Evolutionary conservation across 2,329 filamentous ascomycete genomes (phyloP).

Genomic region (Sporothrix humicola): DNA sequence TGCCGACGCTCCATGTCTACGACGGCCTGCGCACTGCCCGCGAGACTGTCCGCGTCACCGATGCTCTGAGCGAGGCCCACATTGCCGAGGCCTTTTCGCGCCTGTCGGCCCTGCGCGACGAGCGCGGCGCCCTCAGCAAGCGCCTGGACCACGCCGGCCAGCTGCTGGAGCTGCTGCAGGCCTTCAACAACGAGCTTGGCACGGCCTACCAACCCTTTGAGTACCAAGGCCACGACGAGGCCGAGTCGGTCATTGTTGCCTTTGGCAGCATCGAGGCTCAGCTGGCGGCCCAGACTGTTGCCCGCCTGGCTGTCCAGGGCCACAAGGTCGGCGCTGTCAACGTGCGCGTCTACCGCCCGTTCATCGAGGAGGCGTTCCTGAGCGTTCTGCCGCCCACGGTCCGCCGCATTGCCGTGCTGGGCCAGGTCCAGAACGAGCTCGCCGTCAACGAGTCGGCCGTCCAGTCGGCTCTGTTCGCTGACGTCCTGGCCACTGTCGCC

Average conservation of each 20-base stretch:
- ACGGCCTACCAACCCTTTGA: constrained; percentile 94
- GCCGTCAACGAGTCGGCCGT: constrained; percentile 75
- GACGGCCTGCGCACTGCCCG: constrained; percentile 75
- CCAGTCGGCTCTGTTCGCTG: constrained; percentile 88
- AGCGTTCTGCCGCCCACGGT: constrained; percentile 76
- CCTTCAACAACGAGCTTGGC: constrained; percentile 88
- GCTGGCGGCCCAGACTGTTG: constrained; percentile 79
- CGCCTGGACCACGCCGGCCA: constrained; percentile 76
- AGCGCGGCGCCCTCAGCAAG: constrained; percentile 59
- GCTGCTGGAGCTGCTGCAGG: constrained; percentile 69
- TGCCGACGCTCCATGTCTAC: constrained; percentile 80
- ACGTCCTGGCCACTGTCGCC: constrained; percentile 82
- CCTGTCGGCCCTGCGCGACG: constrained; percentile 46
- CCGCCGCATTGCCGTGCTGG: constrained; percentile 80
- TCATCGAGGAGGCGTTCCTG: constrained; percentile 93
- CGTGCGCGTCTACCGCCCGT: constrained; percentile 92
- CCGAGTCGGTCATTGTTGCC: constrained; percentile 84
- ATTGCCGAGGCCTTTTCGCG: constrained; percentile 69
- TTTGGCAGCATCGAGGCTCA: constrained; percentile 93
- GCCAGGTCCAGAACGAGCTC: constrained; percentile 78
- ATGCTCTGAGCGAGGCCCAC: constrained; percentile 68
- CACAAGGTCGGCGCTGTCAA: constrained; percentile 85
- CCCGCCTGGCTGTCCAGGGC: constrained; percentile 72
- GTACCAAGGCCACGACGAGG: constrained; percentile 81
- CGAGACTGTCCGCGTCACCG: constrained; percentile 74